A percentile compares a stretch with the other conserved stretches of the same genome.
Evolutionary conservation across 2,329 filamentous ascomycete species (phyloP).

Genomic region (Mariannaea sp.): DNA sequence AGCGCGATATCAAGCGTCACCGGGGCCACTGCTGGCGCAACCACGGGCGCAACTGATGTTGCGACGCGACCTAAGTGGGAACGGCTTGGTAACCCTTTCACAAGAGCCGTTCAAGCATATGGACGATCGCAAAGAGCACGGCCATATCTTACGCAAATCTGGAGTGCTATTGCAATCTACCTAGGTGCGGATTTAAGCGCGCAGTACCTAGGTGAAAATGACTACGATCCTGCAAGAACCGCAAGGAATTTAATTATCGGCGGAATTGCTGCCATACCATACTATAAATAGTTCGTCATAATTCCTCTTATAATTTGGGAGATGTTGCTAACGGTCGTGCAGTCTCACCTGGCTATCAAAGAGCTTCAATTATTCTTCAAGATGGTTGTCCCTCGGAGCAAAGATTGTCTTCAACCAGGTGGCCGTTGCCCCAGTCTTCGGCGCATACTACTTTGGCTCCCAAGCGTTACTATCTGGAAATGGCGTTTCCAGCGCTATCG

Average conservation of each 20-base stretch:
- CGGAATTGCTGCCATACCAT: conserved; percentile 72
- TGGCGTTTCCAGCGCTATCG: conserved; percentile 64
- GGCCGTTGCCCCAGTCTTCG: conserved; percentile 82
- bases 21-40: no score
- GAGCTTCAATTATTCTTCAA: conserved; percentile 83
- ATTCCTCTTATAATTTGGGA: no score
- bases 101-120: conserved; percentile 62
- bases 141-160: conserved; percentile 80
- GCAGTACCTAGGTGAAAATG: conserved; percentile 66
- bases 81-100: conserved; percentile 62
- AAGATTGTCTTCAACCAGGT: conserved; percentile 84
- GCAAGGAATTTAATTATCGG: conserved; percentile 76
- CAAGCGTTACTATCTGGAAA: conserved; percentile 78
- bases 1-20: conserved; percentile 22
- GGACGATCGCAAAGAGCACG: conserved; percentile 70
- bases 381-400: conserved; percentile 68
- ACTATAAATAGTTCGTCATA: conserved; percentile 73
- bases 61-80: conserved; percentile 55
- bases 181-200: conserved; percentile 77
- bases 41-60: conserved; percentile 12
- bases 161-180: conserved; percentile 77
- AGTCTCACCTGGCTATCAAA: conserved; percentile 81
- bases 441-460: conserved; percentile 80
- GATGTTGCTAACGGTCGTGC: no score
- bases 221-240: conserved; percentile 73